These are phyloP conservation scores for Phlebopus sp. DNA, from an alignment of 1,284 basidiomycete genomes.

Conservation along the genomic window DNA sequence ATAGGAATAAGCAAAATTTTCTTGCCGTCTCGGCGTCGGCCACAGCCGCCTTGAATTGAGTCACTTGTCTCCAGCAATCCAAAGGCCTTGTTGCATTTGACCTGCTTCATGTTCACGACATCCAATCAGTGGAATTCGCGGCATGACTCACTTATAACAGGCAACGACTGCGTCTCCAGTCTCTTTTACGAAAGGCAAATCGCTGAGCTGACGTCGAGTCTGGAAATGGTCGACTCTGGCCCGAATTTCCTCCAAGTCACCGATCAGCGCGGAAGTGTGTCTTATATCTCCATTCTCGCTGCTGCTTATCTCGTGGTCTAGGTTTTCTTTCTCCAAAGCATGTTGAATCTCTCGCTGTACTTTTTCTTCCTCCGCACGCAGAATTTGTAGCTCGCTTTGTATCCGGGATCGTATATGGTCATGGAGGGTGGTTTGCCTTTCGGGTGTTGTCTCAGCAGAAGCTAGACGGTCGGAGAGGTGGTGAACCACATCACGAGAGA, in stretches of 20 bases:
- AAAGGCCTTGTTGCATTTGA: slow-evolving; percentile 57
- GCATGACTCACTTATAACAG: slow-evolving; percentile 66
- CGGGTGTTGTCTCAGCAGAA: slow-evolving; percentile 54
- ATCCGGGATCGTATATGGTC: slow-evolving; percentile 66
- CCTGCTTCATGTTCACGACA: slow-evolving; percentile 38
- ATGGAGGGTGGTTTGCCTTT: slow-evolving; percentile 71
- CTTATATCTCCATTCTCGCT: slow-evolving; percentile 47
- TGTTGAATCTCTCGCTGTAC: slow-evolving; percentile 65
- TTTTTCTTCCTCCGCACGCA: slow-evolving; percentile 63
- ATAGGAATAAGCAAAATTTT: slow-evolving; percentile 3
- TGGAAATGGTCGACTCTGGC: slow-evolving; percentile 74
- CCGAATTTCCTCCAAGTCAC: slow-evolving; percentile 70
- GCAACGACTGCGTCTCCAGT: slow-evolving; percentile 58
- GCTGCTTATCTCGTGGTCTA: slow-evolving; percentile 60
- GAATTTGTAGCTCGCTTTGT: slow-evolving; percentile 55
- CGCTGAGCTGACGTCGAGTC: slow-evolving; percentile 50
- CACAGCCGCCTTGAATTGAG: slow-evolving; percentile 71
- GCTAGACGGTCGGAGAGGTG: slow-evolving; percentile 64
- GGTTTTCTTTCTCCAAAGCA: slow-evolving; percentile 76
- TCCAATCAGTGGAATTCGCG: not conserved
- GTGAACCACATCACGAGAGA: slow-evolving; percentile 73
- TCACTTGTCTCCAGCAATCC: slow-evolving; percentile 76
- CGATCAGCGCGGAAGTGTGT: slow-evolving; percentile 59
- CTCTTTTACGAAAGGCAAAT: slow-evolving; percentile 56
- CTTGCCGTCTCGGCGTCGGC: slow-evolving; percentile 61